These are phyloP conservation scores for Biancaea sappan DNA, from an alignment of 306 rosid genomes.

Conservation along the genomic window DNA sequence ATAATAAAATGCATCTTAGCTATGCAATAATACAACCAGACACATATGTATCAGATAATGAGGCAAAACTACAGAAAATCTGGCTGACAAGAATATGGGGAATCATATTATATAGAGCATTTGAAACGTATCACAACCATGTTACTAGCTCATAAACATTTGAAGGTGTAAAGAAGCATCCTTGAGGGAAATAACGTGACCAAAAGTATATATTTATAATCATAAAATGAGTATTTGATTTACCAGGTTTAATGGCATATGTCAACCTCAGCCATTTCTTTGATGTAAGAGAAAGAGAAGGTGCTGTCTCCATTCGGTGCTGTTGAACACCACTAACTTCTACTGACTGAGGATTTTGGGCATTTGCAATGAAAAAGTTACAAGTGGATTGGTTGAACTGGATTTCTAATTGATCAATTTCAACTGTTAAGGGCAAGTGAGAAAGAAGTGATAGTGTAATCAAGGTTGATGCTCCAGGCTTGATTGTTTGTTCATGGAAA, in stretches of 20 bases:
- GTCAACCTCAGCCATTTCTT: slow-evolving; percentile 93
- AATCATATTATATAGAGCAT: too few relatives aligned
- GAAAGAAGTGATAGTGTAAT: slow-evolving; percentile 82
- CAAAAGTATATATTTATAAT: too few relatives aligned
- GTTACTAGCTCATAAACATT: too few relatives aligned
- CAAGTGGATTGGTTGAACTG: slow-evolving; percentile 88
- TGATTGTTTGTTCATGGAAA: slow-evolving; percentile 83
- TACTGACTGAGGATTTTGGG: slow-evolving; percentile 52
- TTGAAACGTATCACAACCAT: too few relatives aligned
- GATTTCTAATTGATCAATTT: slow-evolving; percentile 78
- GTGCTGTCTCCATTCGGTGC: slow-evolving; percentile 51
- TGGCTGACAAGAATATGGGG: neutral
- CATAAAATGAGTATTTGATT: slow-evolving; percentile 14
- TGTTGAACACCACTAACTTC: slow-evolving; percentile 51
- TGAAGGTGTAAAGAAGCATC: too few relatives aligned
- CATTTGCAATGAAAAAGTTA: slow-evolving; percentile 69
- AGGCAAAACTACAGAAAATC: neutral
- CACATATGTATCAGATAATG: too few relatives aligned
- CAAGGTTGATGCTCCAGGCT: slow-evolving; percentile 67
- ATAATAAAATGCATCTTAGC: too few relatives aligned
- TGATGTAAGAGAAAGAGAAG: slow-evolving; percentile 66
- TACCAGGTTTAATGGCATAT: slow-evolving; percentile 80
- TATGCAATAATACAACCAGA: too few relatives aligned
- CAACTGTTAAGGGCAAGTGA: slow-evolving; percentile 70
- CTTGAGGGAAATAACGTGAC: too few relatives aligned